Base-by-base conservation (phyloP, 768 basidiomycete species). In the Hypsizygus marmoreus region DNA sequence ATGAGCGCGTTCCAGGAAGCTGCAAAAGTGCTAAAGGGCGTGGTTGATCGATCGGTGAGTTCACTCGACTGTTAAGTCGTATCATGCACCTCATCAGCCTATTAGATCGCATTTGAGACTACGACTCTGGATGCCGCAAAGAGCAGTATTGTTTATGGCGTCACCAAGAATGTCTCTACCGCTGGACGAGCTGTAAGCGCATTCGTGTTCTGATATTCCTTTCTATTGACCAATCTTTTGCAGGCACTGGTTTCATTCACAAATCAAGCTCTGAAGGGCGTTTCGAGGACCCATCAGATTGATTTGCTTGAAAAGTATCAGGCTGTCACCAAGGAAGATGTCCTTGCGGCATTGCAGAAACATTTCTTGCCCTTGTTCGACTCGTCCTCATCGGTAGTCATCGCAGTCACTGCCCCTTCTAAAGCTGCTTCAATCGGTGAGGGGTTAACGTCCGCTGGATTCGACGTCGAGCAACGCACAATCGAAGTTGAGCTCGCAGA, bases 241-340 rank as follows among this genome's bases (percentile, higher is more conserved):
- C 56, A 93, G 91, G 92, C 93, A 1, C 63, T 80, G 29, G 76
- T 80, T 19, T 95, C 93, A 0, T 97, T 97, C 67, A 72, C 77
- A 23, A 95, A 98, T 67, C 91, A 97, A 71, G 89, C 86, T 0
- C 74, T 99, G n/a, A 91, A 89, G 60, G 88, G 84, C 24, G 80
- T 97, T 8, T 69, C 85, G 4, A 83, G 86, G 59, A 79, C 83
- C 49, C 74, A 88, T 59, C 85, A 88, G 55, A 72, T 88, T 19
- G 77, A 86, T 42, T 75, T 93, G n/a, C 74, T 95, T 34, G 79
- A 85, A 54, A 81, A 83, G 59, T 88, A 84, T 58, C 86, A 92
- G 73, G 68, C 69, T n/a, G 79, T 98, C 46, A 87, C 85, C 13
- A 84, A 85, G 58, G 79, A 81, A 4, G 85, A 97, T 49, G 84